Evolutionary conservation across 345 rosid genomes (phyloP).

Genomic region (Arabidopsis arenosa): DNA sequence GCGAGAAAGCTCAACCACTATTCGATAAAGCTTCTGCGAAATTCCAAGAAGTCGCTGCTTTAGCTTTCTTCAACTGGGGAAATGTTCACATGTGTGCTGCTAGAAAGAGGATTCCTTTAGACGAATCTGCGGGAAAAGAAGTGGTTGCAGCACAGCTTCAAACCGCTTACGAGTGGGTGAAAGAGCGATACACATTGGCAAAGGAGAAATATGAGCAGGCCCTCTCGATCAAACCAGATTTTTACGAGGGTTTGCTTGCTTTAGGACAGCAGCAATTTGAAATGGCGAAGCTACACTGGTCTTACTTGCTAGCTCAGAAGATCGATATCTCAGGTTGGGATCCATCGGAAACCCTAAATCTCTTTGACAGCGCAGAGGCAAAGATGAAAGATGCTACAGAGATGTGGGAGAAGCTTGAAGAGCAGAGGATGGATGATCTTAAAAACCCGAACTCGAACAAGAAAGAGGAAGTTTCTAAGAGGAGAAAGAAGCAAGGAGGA

Average conservation of each 20-base stretch:
- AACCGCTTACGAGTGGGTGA: slow-evolving; percentile 90
- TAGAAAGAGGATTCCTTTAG: slow-evolving; percentile 91
- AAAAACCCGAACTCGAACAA: slow-evolving; percentile 75
- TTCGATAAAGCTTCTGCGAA: slow-evolving; percentile 93
- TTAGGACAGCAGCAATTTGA: slow-evolving; percentile 96
- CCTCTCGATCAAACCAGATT: slow-evolving; percentile 81
- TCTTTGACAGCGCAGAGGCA: slow-evolving; percentile 83
- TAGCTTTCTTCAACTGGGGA: slow-evolving; percentile 99
- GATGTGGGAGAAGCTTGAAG: slow-evolving; percentile 99
- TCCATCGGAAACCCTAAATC: slow-evolving; percentile 67
- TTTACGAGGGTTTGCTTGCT: slow-evolving; percentile 94
- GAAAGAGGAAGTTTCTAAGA: slow-evolving; percentile 74
- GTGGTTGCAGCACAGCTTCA: slow-evolving; percentile 74
- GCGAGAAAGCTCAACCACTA: slow-evolving; percentile 84
- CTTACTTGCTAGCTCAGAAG: slow-evolving; percentile 79
- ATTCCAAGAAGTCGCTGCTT: slow-evolving; percentile 97
- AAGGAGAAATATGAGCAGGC: slow-evolving; percentile 82
- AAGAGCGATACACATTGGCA: slow-evolving; percentile 84
- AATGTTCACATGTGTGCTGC: slow-evolving; percentile 99
- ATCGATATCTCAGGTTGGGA: slow-evolving; percentile 82
- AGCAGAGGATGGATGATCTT: slow-evolving; percentile 67
- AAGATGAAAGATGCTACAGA: slow-evolving; percentile 93
- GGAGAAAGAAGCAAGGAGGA: slow-evolving; percentile 77
- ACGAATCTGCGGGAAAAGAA: slow-evolving; percentile 80
- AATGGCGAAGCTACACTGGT: slow-evolving; percentile 99